A percentile compares a stretch with the other conserved stretches of the same genome.
phyloP scores from a whole-genome alignment of 345 rosid species.

The Cardiospermum halicacabum region DNA sequence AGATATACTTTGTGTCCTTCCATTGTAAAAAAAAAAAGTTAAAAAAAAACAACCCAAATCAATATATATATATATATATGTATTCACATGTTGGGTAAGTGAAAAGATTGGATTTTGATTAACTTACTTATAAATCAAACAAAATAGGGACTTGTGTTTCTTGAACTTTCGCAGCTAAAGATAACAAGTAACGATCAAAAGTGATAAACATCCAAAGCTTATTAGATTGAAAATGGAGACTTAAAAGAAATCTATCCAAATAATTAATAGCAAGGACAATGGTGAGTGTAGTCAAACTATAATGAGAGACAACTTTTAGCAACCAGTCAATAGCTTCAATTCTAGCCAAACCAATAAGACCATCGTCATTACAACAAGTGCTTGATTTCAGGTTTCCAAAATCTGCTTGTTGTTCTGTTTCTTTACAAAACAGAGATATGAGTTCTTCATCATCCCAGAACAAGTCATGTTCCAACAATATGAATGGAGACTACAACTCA shows the following conservation, averaged over 20 bases:
- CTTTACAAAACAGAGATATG: slow-evolving; percentile 55
- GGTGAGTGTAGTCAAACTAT: slow-evolving; percentile 64
- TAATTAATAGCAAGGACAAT: slow-evolving; percentile 73
- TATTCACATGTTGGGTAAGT: slow-evolving; percentile 8
- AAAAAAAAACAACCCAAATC: background rate
- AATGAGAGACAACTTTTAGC: slow-evolving; percentile 56
- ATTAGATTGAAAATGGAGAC: slow-evolving; percentile 43
- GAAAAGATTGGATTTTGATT: background rate
- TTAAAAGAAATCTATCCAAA: slow-evolving; percentile 71
- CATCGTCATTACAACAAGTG: slow-evolving; percentile 5
- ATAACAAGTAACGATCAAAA: slow-evolving; percentile 80
- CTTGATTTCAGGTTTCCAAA: background rate
- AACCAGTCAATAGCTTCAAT: slow-evolving; percentile 73
- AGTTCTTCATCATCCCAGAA: slow-evolving; percentile 81
- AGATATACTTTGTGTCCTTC: slow-evolving; percentile 59
- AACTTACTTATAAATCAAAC: slow-evolving; percentile 73
- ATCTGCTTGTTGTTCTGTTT: slow-evolving; percentile 25
- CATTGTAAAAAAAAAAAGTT: too few relatives aligned
- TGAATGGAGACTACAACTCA: slow-evolving; percentile 30
- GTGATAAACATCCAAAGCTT: slow-evolving; percentile 93
- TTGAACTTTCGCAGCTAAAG: slow-evolving; percentile 92
- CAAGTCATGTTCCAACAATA: slow-evolving; percentile 57
- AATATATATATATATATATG: background rate
- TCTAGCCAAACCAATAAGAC: slow-evolving; percentile 45
- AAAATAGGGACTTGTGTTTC: slow-evolving; percentile 83